phyloP scores from a whole-genome alignment of 2,329 filamentous ascomycete species.

The Exophiala viscosa region DNA sequence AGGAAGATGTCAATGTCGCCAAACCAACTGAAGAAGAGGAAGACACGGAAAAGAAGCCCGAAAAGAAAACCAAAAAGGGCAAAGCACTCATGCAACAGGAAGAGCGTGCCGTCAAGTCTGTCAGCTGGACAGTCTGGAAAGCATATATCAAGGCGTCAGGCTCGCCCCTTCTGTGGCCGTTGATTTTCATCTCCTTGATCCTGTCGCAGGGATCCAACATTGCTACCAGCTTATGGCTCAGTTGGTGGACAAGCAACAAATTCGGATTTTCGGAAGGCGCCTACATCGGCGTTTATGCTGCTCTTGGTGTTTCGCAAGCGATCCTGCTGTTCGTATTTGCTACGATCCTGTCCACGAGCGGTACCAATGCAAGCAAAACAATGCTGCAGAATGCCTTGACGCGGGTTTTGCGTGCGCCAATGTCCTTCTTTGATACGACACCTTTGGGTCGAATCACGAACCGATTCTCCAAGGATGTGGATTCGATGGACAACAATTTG shows the following conservation, averaged over 20 bases:
- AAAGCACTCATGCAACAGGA: conserved; percentile 49
- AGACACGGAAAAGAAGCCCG: conserved; percentile 44
- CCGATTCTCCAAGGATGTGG: conserved; percentile 90
- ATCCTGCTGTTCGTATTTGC: conserved; percentile 77
- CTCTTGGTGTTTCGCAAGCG: conserved; percentile 67
- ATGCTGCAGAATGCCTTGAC: conserved; percentile 79
- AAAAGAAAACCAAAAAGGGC: conserved; percentile 45
- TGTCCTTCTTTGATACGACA: conserved; percentile 96
- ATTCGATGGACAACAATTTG: conserved; percentile 92
- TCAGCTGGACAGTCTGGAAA: conserved; percentile 74
- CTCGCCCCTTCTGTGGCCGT: conserved; percentile 62
- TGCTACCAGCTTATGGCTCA: conserved; percentile 83
- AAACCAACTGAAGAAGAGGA: conserved; percentile 47
- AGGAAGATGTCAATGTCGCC: conserved; percentile 51
- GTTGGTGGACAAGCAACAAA: conserved; percentile 83
- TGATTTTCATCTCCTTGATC: conserved; percentile 62
- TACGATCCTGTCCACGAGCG: conserved; percentile 69
- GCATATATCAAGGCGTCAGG: conserved; percentile 75
- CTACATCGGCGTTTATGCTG: conserved; percentile 70
- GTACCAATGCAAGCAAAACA: conserved; percentile 74
- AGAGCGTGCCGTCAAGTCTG: conserved; percentile 65
- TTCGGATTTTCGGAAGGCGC: conserved; percentile 63
- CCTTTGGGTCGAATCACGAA: conserved; percentile 94
- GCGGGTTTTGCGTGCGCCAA: conserved; percentile 65
- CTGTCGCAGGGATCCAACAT: conserved; percentile 81